Evolutionary conservation across 805 yeast species (phyloP).

Genomic region (Scheffersomyces coipomensis): DNA sequence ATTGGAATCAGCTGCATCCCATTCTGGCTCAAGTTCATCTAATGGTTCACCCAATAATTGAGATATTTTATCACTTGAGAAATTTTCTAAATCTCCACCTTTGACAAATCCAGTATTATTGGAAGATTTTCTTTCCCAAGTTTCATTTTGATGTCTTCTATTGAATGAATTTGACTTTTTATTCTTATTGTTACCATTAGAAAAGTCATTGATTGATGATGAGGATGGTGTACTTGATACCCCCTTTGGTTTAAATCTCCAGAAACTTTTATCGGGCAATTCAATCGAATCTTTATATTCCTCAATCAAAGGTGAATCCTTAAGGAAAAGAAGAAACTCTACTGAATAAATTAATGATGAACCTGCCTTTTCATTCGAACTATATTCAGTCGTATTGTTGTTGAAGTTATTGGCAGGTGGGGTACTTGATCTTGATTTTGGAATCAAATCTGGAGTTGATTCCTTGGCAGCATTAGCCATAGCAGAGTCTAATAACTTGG

Average conservation of each 20-base stretch:
- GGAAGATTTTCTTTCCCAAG: conserved; percentile 33
- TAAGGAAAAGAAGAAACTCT: conserved; percentile 27
- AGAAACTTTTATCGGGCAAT: conserved; percentile 50
- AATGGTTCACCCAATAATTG: conserved; percentile 34
- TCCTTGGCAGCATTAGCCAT: conserved; percentile 48
- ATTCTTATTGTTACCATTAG: conserved; percentile 8
- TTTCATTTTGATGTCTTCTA: conserved; percentile 17
- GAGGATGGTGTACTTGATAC: not conserved
- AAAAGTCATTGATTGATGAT: conserved; percentile 7
- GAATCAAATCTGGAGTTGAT: conserved; percentile 31
- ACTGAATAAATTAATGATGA: conserved; percentile 18
- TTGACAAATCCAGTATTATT: conserved; percentile 15
- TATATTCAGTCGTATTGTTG: too few species aligned
- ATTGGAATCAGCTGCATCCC: conserved; percentile 31
- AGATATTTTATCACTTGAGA: conserved; percentile 31
- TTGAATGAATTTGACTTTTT: conserved; percentile 15
- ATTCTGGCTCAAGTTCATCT: conserved; percentile 38
- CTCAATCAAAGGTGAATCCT: conserved; percentile 33
- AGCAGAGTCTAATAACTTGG: conserved; percentile 44
- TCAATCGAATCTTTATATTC: conserved; percentile 24
- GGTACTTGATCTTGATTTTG: conserved; percentile 8
- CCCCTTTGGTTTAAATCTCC: conserved; percentile 36
- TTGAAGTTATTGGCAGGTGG: too few species aligned
- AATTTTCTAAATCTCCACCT: conserved; percentile 24
- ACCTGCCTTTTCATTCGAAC: conserved; percentile 6